Conservation (phyloP, 2,329 filamentous ascomycete genomes). For the Microsporum ferrugineum region DNA sequence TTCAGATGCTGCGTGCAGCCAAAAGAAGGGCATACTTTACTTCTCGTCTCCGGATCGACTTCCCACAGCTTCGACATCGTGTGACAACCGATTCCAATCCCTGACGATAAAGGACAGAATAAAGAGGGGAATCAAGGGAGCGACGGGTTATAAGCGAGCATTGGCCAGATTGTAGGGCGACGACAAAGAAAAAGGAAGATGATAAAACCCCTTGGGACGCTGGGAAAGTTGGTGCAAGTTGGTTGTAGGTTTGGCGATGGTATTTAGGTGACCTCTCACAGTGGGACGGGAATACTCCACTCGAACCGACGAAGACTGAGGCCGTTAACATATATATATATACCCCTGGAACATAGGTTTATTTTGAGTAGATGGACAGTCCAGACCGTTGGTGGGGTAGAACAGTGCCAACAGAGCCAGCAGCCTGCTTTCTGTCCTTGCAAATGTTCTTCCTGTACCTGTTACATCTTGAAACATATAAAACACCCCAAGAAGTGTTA, state of each 20-base stretch:
- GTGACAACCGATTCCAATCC: background rate
- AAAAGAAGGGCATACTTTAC: constrained; percentile 55
- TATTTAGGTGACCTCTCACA: background rate
- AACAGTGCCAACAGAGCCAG: too few relatives aligned
- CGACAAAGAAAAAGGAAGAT: background rate
- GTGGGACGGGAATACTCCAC: constrained; percentile 1
- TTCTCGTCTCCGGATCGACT: constrained; percentile 92
- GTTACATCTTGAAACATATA: too few relatives aligned
- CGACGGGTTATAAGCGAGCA: background rate
- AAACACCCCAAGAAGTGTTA: too few relatives aligned
- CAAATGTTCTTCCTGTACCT: too few relatives aligned
- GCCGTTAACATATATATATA: background rate
- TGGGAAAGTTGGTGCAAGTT: background rate
- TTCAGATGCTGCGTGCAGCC: background rate
- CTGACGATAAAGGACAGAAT: too few relatives aligned
- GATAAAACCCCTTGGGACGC: background rate
- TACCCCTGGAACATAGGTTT: too few relatives aligned
- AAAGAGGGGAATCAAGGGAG: background rate
- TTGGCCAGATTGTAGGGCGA: background rate
- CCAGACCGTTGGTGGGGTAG: too few relatives aligned
- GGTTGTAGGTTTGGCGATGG: background rate
- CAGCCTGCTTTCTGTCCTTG: too few relatives aligned
- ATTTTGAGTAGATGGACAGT: too few relatives aligned
- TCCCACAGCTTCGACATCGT: constrained; percentile 82
- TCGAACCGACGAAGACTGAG: background rate